Evolutionary conservation across 2,329 filamentous ascomycete species (phyloP).

Genomic region (Colletotrichum karsti): DNA sequence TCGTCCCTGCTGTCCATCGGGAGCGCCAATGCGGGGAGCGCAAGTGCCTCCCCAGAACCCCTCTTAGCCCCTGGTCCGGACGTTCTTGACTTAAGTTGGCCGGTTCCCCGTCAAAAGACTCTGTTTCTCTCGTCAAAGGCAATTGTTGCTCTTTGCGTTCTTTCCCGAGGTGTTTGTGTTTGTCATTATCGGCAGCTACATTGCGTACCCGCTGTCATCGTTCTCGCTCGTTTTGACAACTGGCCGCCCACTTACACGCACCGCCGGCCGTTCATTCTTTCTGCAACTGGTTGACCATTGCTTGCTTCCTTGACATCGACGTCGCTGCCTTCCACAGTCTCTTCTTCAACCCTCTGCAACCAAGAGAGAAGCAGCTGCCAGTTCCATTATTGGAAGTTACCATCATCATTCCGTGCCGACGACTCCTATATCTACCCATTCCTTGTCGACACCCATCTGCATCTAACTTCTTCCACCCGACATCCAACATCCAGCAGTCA

Average conservation of each 20-base stretch:
- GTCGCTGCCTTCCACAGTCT: neutral
- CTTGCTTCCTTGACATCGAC: neutral
- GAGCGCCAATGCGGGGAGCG: constrained; percentile 3
- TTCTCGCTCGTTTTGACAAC: neutral
- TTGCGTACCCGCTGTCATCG: neutral
- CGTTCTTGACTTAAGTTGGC: neutral
- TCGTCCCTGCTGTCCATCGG: too few relatives aligned
- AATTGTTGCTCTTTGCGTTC: neutral
- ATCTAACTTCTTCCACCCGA: neutral
- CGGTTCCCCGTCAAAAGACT: neutral
- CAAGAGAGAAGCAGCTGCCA: neutral
- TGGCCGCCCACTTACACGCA: neutral
- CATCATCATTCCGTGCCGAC: neutral
- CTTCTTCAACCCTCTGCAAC: neutral
- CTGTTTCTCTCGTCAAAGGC: neutral
- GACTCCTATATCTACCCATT: constrained; percentile 1
- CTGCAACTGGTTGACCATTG: neutral
- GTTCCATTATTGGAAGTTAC: neutral
- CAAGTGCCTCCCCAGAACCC: neutral
- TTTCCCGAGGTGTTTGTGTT: neutral
- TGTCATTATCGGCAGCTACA: neutral
- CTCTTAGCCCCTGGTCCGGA: neutral
- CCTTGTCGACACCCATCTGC: neutral
- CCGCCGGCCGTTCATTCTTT: neutral
- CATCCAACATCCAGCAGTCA: neutral